Percentiles rank a stretch among this genome's conserved stretches.
These are phyloP conservation scores for Protomyces arabidopsidicola DNA, from an alignment of 1,139 yeast species.

Conservation along the genomic window DNA sequence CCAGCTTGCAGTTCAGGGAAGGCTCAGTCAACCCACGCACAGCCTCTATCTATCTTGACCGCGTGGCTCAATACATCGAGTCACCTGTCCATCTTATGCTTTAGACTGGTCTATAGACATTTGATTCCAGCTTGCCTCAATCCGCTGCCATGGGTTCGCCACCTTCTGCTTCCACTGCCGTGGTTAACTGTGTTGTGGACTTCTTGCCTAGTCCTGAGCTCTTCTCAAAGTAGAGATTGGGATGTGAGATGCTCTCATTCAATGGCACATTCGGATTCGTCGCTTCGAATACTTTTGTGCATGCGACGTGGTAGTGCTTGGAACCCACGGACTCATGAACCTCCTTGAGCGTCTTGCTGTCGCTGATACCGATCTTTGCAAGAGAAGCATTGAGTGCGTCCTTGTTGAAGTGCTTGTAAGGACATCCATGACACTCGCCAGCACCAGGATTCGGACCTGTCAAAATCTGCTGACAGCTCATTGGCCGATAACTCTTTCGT, in stretches of 20 bases:
- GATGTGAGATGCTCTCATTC: constrained; percentile 64
- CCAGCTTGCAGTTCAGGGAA: constrained; percentile 20
- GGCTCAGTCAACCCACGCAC: constrained; percentile 7
- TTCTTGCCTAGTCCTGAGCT: background rate
- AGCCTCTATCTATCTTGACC: constrained; percentile 13
- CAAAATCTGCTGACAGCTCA: constrained; percentile 75
- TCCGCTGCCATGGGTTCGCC: background rate
- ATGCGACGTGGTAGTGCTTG: constrained; percentile 71
- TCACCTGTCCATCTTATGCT: constrained; percentile 16
- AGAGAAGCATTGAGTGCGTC: constrained; percentile 58
- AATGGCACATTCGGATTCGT: constrained; percentile 49
- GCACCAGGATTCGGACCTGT: constrained; percentile 63
- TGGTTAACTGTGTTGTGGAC: too few species aligned
- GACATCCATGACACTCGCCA: constrained; percentile 85
- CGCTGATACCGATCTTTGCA: constrained; percentile 63
- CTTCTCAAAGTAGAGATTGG: constrained; percentile 73
- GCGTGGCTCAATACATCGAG: constrained; percentile 20
- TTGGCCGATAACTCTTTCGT: constrained; percentile 75
- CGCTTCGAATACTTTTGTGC: constrained; percentile 81
- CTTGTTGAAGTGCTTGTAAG: constrained; percentile 68
- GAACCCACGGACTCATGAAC: constrained; percentile 62
- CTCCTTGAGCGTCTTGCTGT: constrained; percentile 51
- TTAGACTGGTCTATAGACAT: background rate
- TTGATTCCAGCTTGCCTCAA: background rate
- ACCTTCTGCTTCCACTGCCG: background rate